These are phyloP conservation scores for Azolla pinnata DNA, from an alignment of 75 land plant species.

Conservation along the genomic window DNA sequence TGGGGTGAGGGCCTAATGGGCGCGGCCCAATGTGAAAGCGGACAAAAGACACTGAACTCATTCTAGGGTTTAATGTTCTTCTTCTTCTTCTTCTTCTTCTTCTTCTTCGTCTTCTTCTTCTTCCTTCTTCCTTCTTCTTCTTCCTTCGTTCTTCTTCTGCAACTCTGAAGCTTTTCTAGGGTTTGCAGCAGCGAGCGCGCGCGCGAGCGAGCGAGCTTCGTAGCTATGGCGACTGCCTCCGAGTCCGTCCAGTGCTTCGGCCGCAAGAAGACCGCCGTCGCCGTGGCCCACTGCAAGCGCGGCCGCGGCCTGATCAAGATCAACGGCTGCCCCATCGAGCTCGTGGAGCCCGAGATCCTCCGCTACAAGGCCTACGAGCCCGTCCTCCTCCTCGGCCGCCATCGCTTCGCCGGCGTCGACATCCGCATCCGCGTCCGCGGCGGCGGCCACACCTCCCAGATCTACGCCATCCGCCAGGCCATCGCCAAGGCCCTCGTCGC, in stretches of 20 bases:
- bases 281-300: slow-evolving; percentile 51
- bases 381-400: slow-evolving; percentile 33
- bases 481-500: slow-evolving; percentile 63
- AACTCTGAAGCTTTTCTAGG: too few species aligned
- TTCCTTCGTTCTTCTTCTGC: too few species aligned
- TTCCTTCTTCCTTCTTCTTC: too few species aligned
- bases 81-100: too few species aligned
- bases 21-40: too few species aligned
- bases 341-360: slow-evolving; percentile 42
- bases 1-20: too few species aligned
- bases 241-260: slow-evolving; percentile 46
- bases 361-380: slow-evolving; percentile 46
- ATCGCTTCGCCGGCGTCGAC: slow-evolving; percentile 35
- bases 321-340: slow-evolving; percentile 54
- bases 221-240: too few species aligned
- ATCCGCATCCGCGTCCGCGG: slow-evolving; percentile 40
- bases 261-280: slow-evolving; percentile 57
- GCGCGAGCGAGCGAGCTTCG: too few species aligned
- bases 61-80: too few species aligned
- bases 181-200: too few species aligned
- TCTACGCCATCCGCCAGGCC: slow-evolving; percentile 51
- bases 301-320: slow-evolving; percentile 52
- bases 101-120: too few species aligned
- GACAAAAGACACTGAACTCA: too few species aligned
- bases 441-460: slow-evolving; percentile 43